Percentiles rank a stretch among this genome's conserved stretches.
These are phyloP conservation scores for Candida ficus DNA, from an alignment of 805 yeast genomes.

Conservation along the genomic window DNA sequence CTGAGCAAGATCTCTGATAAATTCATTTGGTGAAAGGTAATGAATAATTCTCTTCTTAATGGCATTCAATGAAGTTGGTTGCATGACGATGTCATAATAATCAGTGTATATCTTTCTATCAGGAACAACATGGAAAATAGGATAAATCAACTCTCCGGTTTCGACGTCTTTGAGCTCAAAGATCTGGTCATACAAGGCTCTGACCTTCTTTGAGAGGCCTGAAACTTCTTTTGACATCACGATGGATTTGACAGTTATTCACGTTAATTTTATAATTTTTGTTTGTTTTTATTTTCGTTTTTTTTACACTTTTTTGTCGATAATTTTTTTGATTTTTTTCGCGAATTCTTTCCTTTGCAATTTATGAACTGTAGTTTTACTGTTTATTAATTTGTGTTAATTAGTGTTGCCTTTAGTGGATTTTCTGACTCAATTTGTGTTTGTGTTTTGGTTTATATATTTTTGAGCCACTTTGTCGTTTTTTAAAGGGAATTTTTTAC, in stretches of 20 bases:
- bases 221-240: constrained; percentile 16
- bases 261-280: not conserved
- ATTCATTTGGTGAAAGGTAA: constrained; percentile 61
- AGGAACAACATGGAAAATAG: constrained; percentile 70
- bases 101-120: constrained; percentile 61
- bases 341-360: no score
- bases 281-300: not conserved
- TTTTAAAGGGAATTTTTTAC: not conserved
- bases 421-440: no score
- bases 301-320: not conserved
- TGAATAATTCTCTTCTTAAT: constrained; percentile 53
- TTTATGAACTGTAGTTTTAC: no score
- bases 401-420: no score
- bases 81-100: constrained; percentile 71
- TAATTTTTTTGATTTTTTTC: not conserved
- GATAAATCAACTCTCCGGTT: constrained; percentile 38
- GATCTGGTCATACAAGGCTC: constrained; percentile 32
- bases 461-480: not conserved
- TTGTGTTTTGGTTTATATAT: no score
- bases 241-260: not conserved
- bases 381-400: no score
- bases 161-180: constrained; percentile 35
- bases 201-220: constrained; percentile 20
- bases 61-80: constrained; percentile 78
- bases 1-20: constrained; percentile 73